Evolutionary conservation across 768 basidiomycete species (phyloP).

Genomic region (Mycena crocata): DNA sequence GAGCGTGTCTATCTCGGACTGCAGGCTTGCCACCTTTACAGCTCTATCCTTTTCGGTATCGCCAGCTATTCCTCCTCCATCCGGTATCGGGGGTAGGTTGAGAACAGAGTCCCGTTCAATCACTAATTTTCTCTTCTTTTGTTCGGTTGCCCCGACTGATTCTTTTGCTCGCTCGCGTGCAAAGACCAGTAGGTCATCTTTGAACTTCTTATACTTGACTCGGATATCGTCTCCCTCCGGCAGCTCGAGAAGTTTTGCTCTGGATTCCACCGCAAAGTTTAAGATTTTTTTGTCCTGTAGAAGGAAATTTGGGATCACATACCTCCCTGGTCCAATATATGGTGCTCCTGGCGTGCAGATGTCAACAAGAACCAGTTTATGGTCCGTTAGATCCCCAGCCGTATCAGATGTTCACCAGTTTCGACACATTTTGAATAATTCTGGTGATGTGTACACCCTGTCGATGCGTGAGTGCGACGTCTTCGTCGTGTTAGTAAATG

Average conservation of each 20-base stretch:
- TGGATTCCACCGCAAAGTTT: background rate
- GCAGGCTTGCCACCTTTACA: background rate
- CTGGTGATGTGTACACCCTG: background rate
- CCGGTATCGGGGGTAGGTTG: too few species aligned
- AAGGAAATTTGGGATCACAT: background rate
- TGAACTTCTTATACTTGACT: background rate
- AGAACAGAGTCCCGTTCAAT: background rate
- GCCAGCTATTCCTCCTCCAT: too few species aligned
- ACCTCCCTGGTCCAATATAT: constrained; percentile 11
- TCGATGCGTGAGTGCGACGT: constrained; percentile 15
- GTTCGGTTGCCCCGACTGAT: background rate
- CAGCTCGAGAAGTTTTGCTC: background rate
- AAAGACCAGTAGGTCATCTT: background rate
- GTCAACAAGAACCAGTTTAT: constrained; percentile 7
- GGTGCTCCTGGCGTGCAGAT: constrained; percentile 8
- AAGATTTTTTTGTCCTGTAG: constrained; percentile 3
- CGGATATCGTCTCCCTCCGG: background rate
- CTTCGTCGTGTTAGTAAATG: background rate
- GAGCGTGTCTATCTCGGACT: background rate
- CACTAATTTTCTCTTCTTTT: background rate
- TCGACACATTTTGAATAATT: background rate
- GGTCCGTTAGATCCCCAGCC: constrained; percentile 7
- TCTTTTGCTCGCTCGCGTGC: constrained; percentile 8
- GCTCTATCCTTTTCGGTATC: too few species aligned
- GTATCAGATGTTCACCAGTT: background rate